Base-by-base conservation (phyloP, 106 monocot genomes). In the Dioscorea zingiberensis region DNA sequence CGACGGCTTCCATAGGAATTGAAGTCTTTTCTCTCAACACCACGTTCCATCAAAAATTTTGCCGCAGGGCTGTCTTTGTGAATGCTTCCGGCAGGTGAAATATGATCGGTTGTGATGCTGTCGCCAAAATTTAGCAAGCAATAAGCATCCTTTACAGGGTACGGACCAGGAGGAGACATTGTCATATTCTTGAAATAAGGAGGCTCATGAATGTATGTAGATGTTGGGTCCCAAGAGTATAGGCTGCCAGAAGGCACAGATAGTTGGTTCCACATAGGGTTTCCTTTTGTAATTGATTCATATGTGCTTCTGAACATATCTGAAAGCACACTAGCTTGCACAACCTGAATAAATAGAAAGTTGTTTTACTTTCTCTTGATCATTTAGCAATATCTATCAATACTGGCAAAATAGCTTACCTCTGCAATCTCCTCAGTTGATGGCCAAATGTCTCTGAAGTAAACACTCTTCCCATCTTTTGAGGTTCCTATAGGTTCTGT, bases 111-210 rank as follows among this genome's bases (percentile, higher is more conserved):
- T 19, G 87, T 91, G 55, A 90, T 87, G 59, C 87, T 94, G 51
- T 94, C 94, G 12, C 90, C 94, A 49, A 89, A 81, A 63, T 81
- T 89, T 29, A 88, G 81, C 74, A 88, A 71, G 63, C 88, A 88
- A 59, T 88, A 88, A n/a, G 94, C 94, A 63, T 90, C 75, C 70
- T 84, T 90, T 45, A 94, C 90, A 58, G 81, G 54, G 23, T 84
- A 81, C 3, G 94, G 79, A 13, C 94, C 94, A 69, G 94, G 90
- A 23, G 94, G 90, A 44, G 84, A 75, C 90, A 90, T 82, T 44
- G 84, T 90, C 81, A 90, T 94, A 63, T 80, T 74, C 84, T 90
- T 90, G 77, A 94, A 94, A 65, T 94, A 94, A 23, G 94, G 94
- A 71, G 90, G 94, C 60, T 87, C 90, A 58, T 94, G 89, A 28